These are phyloP conservation scores for Ruellia speciosa DNA, from an alignment of 305 asterid genomes.

Conservation along the genomic window DNA sequence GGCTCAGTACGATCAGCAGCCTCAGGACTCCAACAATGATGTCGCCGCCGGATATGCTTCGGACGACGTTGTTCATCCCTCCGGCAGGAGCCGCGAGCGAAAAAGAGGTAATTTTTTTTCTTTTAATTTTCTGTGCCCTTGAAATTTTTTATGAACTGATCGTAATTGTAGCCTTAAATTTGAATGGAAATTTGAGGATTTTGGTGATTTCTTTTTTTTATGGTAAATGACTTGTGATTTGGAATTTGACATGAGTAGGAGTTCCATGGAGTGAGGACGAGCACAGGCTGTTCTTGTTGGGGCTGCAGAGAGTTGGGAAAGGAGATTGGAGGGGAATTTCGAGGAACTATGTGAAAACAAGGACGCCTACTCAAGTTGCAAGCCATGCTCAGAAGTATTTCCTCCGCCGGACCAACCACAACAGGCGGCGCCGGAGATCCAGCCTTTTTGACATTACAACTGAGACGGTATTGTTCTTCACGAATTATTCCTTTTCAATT, in stretches of 20 bases:
- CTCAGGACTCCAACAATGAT: slow-evolving; percentile 53
- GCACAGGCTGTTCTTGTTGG: slow-evolving; percentile 72
- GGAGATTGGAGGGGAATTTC: slow-evolving; percentile 99
- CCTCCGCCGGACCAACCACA: slow-evolving; percentile 70
- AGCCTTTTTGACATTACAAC: slow-evolving; percentile 91
- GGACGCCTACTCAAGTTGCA: slow-evolving; percentile 95
- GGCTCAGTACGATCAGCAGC: slow-evolving; percentile 55
- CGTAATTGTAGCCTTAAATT: not conserved
- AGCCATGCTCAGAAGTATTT: slow-evolving; percentile 97
- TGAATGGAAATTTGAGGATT: not conserved
- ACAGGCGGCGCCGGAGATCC: slow-evolving; percentile 86
- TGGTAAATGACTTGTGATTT: not conserved
- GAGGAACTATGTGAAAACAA: slow-evolving; percentile 75
- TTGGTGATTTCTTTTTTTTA: not conserved
- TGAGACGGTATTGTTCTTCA: slow-evolving; percentile 37
- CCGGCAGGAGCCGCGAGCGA: slow-evolving; percentile 67
- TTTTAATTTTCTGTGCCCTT: not conserved
- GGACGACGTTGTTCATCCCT: slow-evolving; percentile 86
- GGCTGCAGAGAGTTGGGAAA: slow-evolving; percentile 86
- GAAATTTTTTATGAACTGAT: not conserved
- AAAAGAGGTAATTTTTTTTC: slow-evolving; percentile 58
- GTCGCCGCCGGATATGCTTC: slow-evolving; percentile 72
- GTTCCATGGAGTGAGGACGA: slow-evolving; percentile 95
- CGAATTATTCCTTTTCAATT: not conserved
- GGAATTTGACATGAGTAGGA: slow-evolving; percentile 28